Percentiles rank a stretch among this genome's conserved stretches.
Conservation (phyloP, 345 rosid genomes). For the Syzygium aqueum region DNA sequence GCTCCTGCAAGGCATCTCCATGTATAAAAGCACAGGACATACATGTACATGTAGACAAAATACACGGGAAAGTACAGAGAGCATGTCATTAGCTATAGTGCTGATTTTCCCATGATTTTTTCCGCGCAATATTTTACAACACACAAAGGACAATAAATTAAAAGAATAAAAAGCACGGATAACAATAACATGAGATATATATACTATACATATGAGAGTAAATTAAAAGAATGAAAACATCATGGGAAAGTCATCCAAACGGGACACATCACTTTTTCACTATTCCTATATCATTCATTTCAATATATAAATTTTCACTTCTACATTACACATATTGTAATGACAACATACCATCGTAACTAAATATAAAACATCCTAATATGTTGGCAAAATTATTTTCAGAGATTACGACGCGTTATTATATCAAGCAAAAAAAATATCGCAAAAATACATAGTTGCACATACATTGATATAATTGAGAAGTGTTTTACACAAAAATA, state of each 20-base stretch:
- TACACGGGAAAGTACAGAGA: not conserved
- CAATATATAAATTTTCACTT: not conserved
- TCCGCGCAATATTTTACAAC: not conserved
- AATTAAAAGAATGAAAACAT: not conserved
- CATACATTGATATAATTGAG: not conserved
- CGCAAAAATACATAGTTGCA: not conserved
- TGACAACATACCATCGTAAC: not conserved
- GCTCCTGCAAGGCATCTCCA: not conserved
- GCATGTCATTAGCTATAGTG: not conserved
- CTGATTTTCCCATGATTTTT: not conserved
- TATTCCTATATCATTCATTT: not conserved
- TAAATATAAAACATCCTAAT: not conserved
- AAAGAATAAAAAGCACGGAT: not conserved
- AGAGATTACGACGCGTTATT: not conserved
- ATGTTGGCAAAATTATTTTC: too few relatives aligned
- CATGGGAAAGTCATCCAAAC: not conserved
- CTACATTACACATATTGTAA: not conserved
- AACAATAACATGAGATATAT: not conserved
- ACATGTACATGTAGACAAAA: not conserved
- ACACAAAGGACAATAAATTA: not conserved
- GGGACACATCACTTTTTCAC: not conserved
- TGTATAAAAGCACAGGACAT: not conserved
- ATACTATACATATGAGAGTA: not conserved
- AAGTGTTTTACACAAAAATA: too few relatives aligned
- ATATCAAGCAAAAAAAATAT: not conserved